Evolutionary conservation across 768 basidiomycete genomes (phyloP).

Genomic region (Brasilioporus rufonigricans): DNA sequence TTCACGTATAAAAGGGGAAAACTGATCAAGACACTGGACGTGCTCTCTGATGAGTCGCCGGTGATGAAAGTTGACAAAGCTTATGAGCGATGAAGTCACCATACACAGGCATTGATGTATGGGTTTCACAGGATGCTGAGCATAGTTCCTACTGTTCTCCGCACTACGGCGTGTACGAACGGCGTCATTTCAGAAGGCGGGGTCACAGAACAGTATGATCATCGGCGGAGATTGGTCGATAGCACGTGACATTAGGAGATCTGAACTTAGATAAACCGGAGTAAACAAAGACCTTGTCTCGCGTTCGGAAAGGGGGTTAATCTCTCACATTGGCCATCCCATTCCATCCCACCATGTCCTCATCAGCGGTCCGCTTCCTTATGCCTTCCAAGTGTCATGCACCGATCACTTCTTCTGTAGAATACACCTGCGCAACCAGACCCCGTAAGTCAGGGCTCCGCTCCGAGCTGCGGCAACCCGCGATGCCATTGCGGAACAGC

Average conservation of each 20-base stretch:
- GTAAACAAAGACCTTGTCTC: not conserved
- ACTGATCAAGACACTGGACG: constrained; percentile 49
- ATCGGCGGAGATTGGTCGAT: no score
- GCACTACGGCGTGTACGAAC: constrained; percentile 41
- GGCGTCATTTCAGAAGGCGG: no score
- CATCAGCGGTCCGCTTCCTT: not conserved
- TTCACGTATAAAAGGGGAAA: constrained; percentile 59
- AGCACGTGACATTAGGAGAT: no score
- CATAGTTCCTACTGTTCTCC: constrained; percentile 40
- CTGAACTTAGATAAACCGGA: constrained; percentile 9
- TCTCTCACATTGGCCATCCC: not conserved
- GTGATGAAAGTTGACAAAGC: constrained; percentile 39
- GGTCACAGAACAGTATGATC: no score
- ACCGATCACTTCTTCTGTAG: not conserved
- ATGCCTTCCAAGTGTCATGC: not conserved
- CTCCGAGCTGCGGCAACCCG: constrained; percentile 19
- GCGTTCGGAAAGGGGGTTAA: no score
- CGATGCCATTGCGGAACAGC: constrained; percentile 14
- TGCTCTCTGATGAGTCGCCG: constrained; percentile 43
- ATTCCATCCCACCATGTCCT: no score
- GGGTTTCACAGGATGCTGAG: constrained; percentile 33
- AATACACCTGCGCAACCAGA: constrained; percentile 4
- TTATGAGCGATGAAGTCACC: constrained; percentile 32
- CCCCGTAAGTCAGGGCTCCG: not conserved
- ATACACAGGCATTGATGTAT: not conserved